Evolutionary conservation across 345 rosid species (phyloP).

Genomic region (Capsella bursapastoris): DNA sequence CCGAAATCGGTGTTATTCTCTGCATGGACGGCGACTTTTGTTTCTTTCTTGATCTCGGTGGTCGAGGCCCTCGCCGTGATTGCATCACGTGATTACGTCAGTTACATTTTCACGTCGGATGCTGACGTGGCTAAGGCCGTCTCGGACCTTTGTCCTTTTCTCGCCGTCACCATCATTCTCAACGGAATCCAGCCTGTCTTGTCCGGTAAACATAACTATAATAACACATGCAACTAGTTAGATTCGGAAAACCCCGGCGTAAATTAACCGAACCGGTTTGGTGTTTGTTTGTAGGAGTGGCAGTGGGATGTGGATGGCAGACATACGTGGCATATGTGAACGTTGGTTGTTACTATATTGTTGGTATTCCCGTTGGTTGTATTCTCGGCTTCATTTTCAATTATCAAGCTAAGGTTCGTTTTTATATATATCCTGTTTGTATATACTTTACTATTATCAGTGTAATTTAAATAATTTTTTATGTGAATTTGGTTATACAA

Average conservation of each 20-base stretch:
- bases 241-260: not conserved
- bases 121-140: conserved; percentile 62
- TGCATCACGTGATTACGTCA: conserved; percentile 47
- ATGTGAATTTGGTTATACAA: not conserved
- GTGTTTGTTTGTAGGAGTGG: conserved; percentile 56
- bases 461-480: not conserved
- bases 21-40: conserved; percentile 50
- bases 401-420: conserved; percentile 57
- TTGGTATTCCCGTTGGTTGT: conserved; percentile 63
- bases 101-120: conserved; percentile 66
- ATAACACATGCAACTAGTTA: not conserved
- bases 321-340: conserved; percentile 70
- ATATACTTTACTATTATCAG: not conserved
- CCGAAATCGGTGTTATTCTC: conserved; percentile 68
- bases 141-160: conserved; percentile 66
- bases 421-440: not conserved
- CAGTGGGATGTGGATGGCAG: conserved; percentile 87
- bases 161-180: conserved; percentile 62
- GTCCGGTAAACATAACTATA: conserved; percentile 48
- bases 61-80: conserved; percentile 43
- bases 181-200: conserved; percentile 81
- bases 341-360: conserved; percentile 60
- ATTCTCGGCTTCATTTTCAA: conserved; percentile 63
- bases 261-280: conserved; percentile 3
- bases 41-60: conserved; percentile 54